Percentiles rank a stretch among this genome's conserved stretches.
These are phyloP conservation scores for Suhomyces vadensis DNA, from an alignment of 805 yeast genomes.

Conservation along the genomic window DNA sequence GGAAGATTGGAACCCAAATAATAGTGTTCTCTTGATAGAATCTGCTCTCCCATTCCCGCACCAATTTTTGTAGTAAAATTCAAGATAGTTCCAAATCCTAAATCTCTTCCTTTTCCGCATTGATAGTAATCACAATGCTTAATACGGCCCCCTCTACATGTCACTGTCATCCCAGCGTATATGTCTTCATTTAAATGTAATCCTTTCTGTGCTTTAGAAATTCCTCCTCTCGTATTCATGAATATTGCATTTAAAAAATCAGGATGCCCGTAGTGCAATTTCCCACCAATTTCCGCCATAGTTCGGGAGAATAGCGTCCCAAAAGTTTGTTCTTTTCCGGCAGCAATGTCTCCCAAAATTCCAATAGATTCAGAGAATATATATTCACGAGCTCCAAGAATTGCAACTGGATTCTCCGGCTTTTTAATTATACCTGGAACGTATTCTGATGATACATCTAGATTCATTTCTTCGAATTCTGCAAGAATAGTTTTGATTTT, in stretches of 20 bases:
- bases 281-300: conserved; percentile 90
- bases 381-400: conserved; percentile 92
- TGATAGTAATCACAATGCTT: conserved; percentile 95
- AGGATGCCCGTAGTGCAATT: conserved; percentile 95
- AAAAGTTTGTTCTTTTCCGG: conserved; percentile 96
- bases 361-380: conserved; percentile 93
- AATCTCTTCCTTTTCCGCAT: conserved; percentile 95
- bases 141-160: conserved; percentile 87
- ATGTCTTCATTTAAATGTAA: conserved; percentile 92
- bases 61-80: conserved; percentile 96
- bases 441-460: conserved; percentile 49
- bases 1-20: conserved; percentile 89
- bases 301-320: conserved; percentile 95
- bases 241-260: conserved; percentile 87
- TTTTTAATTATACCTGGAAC: conserved; percentile 51
- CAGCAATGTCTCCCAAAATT: conserved; percentile 92
- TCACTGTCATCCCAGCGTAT: conserved; percentile 91
- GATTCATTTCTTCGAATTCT: conserved; percentile 82
- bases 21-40: conserved; percentile 87
- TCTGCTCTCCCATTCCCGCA: conserved; percentile 98
- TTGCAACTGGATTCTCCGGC: conserved; percentile 66
- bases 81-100: conserved; percentile 88
- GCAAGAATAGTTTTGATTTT: conserved; percentile 85
- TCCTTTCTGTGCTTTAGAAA: conserved; percentile 93
- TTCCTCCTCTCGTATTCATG: conserved; percentile 95